Evolutionary conservation across 2,329 filamentous ascomycete species (phyloP), one percentile per base, ranked within the genome.

Genomic region (Clonostachys rhizophaga): DNA sequence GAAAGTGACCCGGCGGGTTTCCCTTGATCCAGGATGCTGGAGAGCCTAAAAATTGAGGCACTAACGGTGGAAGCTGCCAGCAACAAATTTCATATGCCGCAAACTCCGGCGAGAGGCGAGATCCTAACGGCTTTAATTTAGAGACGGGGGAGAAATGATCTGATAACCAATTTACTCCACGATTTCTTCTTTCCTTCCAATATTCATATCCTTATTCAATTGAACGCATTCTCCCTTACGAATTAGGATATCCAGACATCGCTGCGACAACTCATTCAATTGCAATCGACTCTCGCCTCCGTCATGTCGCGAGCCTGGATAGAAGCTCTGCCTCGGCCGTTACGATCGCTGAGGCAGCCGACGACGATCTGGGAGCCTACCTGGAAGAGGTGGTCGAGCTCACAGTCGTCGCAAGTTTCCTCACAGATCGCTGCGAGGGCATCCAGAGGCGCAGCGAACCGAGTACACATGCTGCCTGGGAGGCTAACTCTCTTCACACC

Each of bases 331-430:
- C 45, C 45, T 37, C 45, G 45, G 16, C 11, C 44, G 54, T 18
- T 54, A 46, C 46, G 51, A 49, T 37, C 46, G 44, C 43, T 52
- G 57, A 43, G 47, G 47, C 53, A 50, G 44, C 53, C 57, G 36
- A 48, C 53, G 16, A 50, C 49, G 9, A 55, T 56, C 8, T 59
- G 59, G 57, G 60, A 58, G 43, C 54, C 53, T 35, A 52, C 53
- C 33, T 63, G 58, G 59, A 51, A 49, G 47, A 62, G 55, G 18
- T 47, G 59, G 17, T 58, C 62, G 17, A 58, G 50, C 18, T 58
- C 61, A 35, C 57, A 60, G 41, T 47, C 59, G 9, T 53, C 45
- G 33, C 47, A 46, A 33, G 7, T 47, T 33, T 43, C 37, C 2
- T 17, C 14, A 14, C 16, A 30, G 6, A 10, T 30, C 24, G 24